Evolutionary conservation across 2,329 filamentous ascomycete genomes (phyloP), one percentile per base, ranked within the genome.

Genomic region (Aspergillus puulaauensis): DNA sequence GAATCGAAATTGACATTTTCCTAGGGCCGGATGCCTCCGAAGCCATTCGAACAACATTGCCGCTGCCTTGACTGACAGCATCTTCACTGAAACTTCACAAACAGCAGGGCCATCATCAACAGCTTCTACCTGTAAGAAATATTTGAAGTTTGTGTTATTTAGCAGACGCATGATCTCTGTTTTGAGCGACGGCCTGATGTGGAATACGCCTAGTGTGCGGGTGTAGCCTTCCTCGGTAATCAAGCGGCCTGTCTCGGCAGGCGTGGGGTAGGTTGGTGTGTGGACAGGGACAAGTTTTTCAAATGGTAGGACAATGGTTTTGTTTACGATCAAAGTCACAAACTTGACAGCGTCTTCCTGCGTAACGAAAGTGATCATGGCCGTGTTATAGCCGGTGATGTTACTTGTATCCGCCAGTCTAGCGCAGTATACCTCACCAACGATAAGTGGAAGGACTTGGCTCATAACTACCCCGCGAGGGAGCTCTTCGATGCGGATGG

Each of bases 201-300:
- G 52, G 3, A 53, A 61, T 9, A 73, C 57, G 2, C 61, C 59
- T 23, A 73, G n/a, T 27, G 61, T 68, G 8, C 70, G 68, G 4
- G 67, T 72, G 33, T 68, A 59, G 9, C 66, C 66, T 27, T 64
- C 43, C 1, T 66, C 41, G 12, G 59, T 50, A 15, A 72, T 64
- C 40, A 66, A 54, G 2, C 52, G 27, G 24, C 63, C 56, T 55
- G 70, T 66, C 3, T 59, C 54, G 8, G 56, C 54, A 0, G 66
- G 50, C 17, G 72, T 70, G 6, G 70, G 70, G 35, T 70, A 72
- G 4, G 69, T 73, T 1, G 70, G 67, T 6, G 69, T 72, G 43
- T 64, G 57, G 15, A 69, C 64, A 8, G 68, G 63, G 5, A 60
- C 52, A 3, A 70, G 64, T 19, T 60, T 67, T 7, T 52, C 55